Conservation (phyloP, 1,284 basidiomycete genomes). For the Hemileia vastatrix region DNA sequence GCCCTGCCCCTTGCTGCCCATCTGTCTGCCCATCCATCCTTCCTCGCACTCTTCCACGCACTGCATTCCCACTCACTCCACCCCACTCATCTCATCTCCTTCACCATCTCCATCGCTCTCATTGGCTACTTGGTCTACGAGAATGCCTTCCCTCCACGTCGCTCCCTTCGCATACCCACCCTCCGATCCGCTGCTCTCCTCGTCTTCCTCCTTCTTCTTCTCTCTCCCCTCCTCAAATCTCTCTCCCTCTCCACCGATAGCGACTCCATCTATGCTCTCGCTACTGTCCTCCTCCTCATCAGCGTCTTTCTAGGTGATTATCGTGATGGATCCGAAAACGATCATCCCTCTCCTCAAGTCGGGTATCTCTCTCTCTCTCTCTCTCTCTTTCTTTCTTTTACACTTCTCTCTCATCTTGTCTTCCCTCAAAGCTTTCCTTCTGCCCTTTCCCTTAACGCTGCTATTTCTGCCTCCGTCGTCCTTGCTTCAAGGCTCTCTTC, state of each 20-base stretch:
- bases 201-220: constrained; percentile 73
- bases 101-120: constrained; percentile 34
- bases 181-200: constrained; percentile 58
- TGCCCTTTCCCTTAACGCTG: constrained; percentile 86
- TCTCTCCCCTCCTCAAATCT: constrained; percentile 83
- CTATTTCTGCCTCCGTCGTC: constrained; percentile 85
- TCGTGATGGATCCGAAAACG: constrained; percentile 44
- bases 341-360: constrained; percentile 46
- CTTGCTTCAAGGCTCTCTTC: constrained; percentile 77
- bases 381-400: constrained; percentile 19
- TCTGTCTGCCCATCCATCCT: constrained; percentile 65
- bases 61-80: too few species aligned
- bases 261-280: constrained; percentile 92
- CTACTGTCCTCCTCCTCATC: constrained; percentile 57
- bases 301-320: constrained; percentile 63
- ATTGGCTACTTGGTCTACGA: constrained; percentile 3
- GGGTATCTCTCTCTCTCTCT: constrained; percentile 31
- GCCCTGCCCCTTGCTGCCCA: constrained; percentile 77
- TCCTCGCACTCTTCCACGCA: constrained; percentile 72
- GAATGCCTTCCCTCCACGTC: constrained; percentile 48
- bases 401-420: constrained; percentile 27
- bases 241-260: constrained; percentile 88
- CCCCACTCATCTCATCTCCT: constrained; percentile 5
- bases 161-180: constrained; percentile 32
- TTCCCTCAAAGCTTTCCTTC: constrained; percentile 59